Conservation (phyloP, 73 alveolate species). For the Paramecium biaurelia region DNA sequence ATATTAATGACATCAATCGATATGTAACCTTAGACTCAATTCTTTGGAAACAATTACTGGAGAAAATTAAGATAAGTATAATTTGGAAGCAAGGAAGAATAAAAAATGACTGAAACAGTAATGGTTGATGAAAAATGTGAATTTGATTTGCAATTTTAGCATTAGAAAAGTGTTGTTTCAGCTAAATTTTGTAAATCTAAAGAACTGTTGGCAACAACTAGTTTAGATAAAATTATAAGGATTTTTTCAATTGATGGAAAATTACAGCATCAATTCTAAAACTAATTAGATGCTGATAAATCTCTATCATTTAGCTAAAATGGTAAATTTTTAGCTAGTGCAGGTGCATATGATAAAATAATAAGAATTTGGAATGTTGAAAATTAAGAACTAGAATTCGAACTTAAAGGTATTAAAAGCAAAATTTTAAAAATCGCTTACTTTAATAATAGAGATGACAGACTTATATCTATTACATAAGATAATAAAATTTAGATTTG, state of each 20-base stretch:
- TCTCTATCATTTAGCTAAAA: not conserved
- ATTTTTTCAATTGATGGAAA: not conserved
- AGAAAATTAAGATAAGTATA: not conserved
- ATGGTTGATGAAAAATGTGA: not conserved
- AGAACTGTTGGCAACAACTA: not conserved
- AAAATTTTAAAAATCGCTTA: not conserved
- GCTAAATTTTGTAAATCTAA: not conserved
- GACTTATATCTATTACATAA: not conserved
- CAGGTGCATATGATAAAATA: not conserved
- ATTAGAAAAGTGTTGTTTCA: not conserved
- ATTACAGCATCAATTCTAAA: not conserved
- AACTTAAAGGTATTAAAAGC: not conserved
- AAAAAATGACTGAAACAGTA: not conserved
- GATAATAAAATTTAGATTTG: not conserved
- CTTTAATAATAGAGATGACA: not conserved
- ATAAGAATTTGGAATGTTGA: not conserved
- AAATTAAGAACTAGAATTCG: not conserved
- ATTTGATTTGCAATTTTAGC: not conserved
- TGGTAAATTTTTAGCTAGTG: not conserved
- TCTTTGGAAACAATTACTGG: not conserved
- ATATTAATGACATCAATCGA: not conserved
- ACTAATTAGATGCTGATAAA: not conserved
- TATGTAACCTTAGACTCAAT: not conserved
- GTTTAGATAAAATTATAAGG: not conserved
- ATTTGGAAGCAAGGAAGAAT: not conserved